Percentiles rank a stretch among this genome's conserved stretches.
Conservation (phyloP, 352 stramenopile species). For the Pythium sp. region DNA sequence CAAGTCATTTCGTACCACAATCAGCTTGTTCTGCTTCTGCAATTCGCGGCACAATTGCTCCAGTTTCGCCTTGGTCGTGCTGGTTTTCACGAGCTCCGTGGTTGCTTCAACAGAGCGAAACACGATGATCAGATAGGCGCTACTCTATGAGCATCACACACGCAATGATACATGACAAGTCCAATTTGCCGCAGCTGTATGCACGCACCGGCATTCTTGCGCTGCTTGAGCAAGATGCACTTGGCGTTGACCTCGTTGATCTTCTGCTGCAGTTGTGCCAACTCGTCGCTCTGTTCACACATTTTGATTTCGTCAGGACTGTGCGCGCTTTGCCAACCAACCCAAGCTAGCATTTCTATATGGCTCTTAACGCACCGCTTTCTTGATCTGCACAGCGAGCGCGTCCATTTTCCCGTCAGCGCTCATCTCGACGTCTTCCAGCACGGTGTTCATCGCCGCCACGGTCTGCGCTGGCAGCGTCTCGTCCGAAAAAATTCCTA, state of each 20-base stretch:
- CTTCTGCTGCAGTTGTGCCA: conserved; percentile 75
- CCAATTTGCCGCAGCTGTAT: too few relatives aligned
- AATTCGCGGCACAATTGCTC: conserved; percentile 84
- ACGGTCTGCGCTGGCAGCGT: conserved; percentile 32
- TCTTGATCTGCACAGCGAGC: conserved; percentile 36
- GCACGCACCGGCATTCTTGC: conserved; percentile 52
- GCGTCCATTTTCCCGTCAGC: conserved; percentile 44
- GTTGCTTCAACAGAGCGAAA: conserved; percentile 28
- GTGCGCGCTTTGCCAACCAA: neutral
- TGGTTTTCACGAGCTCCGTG: conserved; percentile 64
- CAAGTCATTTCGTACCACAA: conserved; percentile 37
- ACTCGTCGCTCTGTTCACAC: conserved; percentile 43
- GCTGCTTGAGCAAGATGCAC: conserved; percentile 73
- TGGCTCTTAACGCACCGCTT: conserved; percentile 32
- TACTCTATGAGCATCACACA: neutral
- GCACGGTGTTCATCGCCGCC: conserved; percentile 33
- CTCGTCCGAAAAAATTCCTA: conserved; percentile 71
- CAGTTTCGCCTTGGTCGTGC: conserved; percentile 66
- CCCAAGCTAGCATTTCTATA: neutral
- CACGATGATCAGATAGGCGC: neutral
- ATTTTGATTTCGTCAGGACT: neutral
- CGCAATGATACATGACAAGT: neutral
- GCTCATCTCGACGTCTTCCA: conserved; percentile 32
- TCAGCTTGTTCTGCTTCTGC: conserved; percentile 88
- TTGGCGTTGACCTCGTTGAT: conserved; percentile 79